Conservation (phyloP, 148 eudicot species). For the Polygonum maritimum region DNA sequence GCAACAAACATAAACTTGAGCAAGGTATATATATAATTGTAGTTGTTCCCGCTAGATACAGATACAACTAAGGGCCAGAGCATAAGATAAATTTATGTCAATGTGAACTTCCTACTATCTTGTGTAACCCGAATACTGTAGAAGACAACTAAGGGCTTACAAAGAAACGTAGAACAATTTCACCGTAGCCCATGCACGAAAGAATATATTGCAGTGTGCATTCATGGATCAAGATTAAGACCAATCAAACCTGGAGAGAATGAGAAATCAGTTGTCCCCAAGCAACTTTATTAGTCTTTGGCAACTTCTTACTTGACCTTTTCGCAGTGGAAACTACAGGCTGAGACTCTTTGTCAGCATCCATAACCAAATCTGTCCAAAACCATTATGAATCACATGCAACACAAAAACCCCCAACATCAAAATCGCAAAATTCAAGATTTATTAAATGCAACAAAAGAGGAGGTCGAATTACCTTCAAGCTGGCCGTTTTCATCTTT, state of each 20-base stretch:
- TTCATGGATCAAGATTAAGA: not conserved
- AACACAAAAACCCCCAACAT: not conserved
- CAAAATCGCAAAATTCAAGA: not conserved
- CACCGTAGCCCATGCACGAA: too few relatives aligned
- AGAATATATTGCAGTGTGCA: not conserved
- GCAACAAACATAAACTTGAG: too few relatives aligned
- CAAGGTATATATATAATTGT: too few relatives aligned
- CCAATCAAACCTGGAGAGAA: conserved; percentile 51
- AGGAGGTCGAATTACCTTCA: conserved; percentile 21
- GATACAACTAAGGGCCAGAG: not conserved
- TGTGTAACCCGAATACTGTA: too few relatives aligned
- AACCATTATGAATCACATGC: not conserved
- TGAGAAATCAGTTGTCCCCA: conserved; percentile 95
- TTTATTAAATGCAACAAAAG: conserved; percentile 12
- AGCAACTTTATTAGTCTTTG: conserved; percentile 31
- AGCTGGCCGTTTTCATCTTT: conserved; percentile 30
- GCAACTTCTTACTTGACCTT: conserved; percentile 40
- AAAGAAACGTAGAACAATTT: not conserved
- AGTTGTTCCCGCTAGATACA: too few relatives aligned
- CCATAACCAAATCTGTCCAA: conserved; percentile 24
- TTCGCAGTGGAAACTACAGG: conserved; percentile 12
- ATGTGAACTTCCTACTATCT: too few relatives aligned
- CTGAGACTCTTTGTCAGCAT: conserved; percentile 35
- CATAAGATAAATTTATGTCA: not conserved
- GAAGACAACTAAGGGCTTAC: too few relatives aligned